Percentiles rank a stretch among this genome's conserved stretches.
Conservation (phyloP, 2,329 filamentous ascomycete genomes). For the Shiraia sp. region DNA sequence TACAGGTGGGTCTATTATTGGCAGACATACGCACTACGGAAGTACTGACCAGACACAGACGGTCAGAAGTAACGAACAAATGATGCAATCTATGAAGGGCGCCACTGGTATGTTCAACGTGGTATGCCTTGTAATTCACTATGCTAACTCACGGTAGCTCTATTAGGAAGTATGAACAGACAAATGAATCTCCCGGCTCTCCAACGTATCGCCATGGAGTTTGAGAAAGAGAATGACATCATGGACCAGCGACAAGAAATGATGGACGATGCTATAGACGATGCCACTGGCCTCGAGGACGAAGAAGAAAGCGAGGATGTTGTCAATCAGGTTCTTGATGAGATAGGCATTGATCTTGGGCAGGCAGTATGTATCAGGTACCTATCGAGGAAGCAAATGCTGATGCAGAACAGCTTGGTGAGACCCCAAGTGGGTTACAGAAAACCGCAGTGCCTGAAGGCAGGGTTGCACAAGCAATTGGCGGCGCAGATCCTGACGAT, state of each 20-base stretch:
- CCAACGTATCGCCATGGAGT: slow-evolving; percentile 97
- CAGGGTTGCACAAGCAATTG: slow-evolving; percentile 84
- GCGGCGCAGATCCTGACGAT: slow-evolving; percentile 76
- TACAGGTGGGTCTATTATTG: slow-evolving; percentile 68
- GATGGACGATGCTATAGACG: slow-evolving; percentile 99
- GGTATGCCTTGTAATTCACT: slow-evolving; percentile 6
- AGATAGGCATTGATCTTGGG: slow-evolving; percentile 92
- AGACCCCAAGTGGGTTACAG: slow-evolving; percentile 84
- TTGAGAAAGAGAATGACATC: slow-evolving; percentile 97
- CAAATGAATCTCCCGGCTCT: slow-evolving; percentile 96
- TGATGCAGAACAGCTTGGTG: slow-evolving; percentile 69
- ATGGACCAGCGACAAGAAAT: slow-evolving; percentile 99
- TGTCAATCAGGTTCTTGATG: slow-evolving; percentile 93
- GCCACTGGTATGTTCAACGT: slow-evolving; percentile 62
- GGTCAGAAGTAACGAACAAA: slow-evolving; percentile 96
- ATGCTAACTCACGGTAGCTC: slow-evolving; percentile 55
- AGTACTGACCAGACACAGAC: slow-evolving; percentile 66
- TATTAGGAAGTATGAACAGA: slow-evolving; percentile 94
- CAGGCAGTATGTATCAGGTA: slow-evolving; percentile 68
- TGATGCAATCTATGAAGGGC: slow-evolving; percentile 99
- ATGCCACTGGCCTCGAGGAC: slow-evolving; percentile 86
- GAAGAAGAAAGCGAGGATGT: slow-evolving; percentile 97
- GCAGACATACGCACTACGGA: slow-evolving; percentile 1
- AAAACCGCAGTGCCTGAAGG: slow-evolving; percentile 72
- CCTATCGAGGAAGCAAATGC: slow-evolving; percentile 3